These are phyloP conservation scores for Simmondsia chinensis DNA, from an alignment of 148 eudicot genomes.

Conservation along the genomic window DNA sequence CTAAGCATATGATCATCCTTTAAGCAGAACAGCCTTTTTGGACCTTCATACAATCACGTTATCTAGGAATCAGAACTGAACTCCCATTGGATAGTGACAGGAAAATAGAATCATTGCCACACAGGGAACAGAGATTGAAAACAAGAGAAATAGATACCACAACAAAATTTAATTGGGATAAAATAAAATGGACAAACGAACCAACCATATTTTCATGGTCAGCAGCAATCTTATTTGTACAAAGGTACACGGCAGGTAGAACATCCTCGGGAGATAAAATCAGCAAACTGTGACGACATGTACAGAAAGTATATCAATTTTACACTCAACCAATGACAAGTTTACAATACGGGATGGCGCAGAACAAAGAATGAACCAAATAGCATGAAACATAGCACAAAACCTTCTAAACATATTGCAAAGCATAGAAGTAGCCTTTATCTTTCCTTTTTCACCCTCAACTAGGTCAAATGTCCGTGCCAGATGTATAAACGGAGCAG, in stretches of 20 bases:
- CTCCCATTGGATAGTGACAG: too few species aligned
- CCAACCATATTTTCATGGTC: slow-evolving; percentile 94
- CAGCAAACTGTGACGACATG: slow-evolving; percentile 52
- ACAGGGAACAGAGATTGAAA: too few species aligned
- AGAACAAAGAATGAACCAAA: neutral
- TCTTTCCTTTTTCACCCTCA: slow-evolving; percentile 86
- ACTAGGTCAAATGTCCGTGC: slow-evolving; percentile 87
- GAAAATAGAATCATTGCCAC: too few species aligned
- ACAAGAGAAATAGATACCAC: too few species aligned
- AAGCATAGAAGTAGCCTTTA: slow-evolving; percentile 81
- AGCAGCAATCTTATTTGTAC: slow-evolving; percentile 93
- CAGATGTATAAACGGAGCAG: slow-evolving; percentile 87
- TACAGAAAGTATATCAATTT: slow-evolving; percentile 1
- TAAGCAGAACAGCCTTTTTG: too few species aligned
- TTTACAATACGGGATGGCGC: neutral
- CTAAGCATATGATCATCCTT: too few species aligned
- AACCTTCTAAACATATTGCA: slow-evolving; percentile 99
- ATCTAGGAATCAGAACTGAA: too few species aligned
- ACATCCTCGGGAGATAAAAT: slow-evolving; percentile 83
- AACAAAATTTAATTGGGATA: too few species aligned
- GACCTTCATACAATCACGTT: too few species aligned
- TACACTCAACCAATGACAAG: neutral
- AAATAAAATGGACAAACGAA: slow-evolving; percentile 1
- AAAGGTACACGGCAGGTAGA: slow-evolving; percentile 87
- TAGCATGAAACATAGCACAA: slow-evolving; percentile 7